phyloP scores from a whole-genome alignment of 1,284 basidiomycete species.

The Trichosporon inkin region DNA sequence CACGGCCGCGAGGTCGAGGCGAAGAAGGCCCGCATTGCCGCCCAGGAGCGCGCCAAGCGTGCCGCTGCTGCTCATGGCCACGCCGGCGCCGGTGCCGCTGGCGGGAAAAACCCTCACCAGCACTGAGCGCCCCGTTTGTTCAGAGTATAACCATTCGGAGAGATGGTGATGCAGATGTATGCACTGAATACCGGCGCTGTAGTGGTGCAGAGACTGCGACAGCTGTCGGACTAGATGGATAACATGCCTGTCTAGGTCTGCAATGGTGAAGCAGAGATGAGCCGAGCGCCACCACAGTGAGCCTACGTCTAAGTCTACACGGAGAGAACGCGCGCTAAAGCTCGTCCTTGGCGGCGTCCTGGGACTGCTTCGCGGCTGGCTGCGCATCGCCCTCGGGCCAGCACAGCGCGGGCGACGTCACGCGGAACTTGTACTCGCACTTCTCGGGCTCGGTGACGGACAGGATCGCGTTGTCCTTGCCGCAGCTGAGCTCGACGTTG shows the following conservation, averaged over 20 bases:
- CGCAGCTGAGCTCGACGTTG: slow-evolving; percentile 77
- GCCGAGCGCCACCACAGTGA: background rate
- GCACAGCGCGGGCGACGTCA: slow-evolving; percentile 84
- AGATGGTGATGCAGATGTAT: background rate
- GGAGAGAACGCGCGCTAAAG: slow-evolving; percentile 19
- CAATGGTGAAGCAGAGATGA: background rate
- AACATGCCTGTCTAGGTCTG: slow-evolving; percentile 13
- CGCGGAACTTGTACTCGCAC: slow-evolving; percentile 90
- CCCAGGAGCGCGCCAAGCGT: slow-evolving; percentile 3
- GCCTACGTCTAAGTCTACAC: too few relatives aligned
- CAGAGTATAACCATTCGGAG: background rate
- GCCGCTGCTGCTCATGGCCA: background rate
- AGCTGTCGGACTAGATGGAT: too few relatives aligned
- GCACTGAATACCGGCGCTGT: background rate
- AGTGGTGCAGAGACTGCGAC: too few relatives aligned
- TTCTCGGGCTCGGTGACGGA: slow-evolving; percentile 89
- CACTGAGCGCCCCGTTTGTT: background rate
- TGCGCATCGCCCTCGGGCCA: slow-evolving; percentile 53
- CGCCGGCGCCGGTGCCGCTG: background rate
- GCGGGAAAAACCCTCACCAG: background rate
- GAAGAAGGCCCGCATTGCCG: slow-evolving; percentile 2
- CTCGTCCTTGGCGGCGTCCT: slow-evolving; percentile 33
- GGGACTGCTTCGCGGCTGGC: background rate
- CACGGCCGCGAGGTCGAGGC: slow-evolving; percentile 4
- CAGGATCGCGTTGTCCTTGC: slow-evolving; percentile 75